These are phyloP conservation scores for Hemerocallis citrina DNA, from an alignment of 106 monocot species.

Conservation along the genomic window DNA sequence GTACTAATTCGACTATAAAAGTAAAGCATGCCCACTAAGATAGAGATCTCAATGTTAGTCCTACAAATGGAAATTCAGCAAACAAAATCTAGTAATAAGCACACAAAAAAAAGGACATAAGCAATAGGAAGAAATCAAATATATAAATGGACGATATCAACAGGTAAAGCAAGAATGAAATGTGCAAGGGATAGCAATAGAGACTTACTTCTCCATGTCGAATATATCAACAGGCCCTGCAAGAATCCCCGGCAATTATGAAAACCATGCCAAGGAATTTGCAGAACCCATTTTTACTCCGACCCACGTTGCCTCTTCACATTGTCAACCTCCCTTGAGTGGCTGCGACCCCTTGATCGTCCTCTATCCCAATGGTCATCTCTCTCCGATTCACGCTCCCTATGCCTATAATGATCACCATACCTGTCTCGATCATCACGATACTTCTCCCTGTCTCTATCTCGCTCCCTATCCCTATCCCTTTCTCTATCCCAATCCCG, in stretches of 20 bases:
- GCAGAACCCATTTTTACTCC: slow-evolving; percentile 17
- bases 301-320: slow-evolving; percentile 62
- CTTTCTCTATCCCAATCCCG: slow-evolving; percentile 42
- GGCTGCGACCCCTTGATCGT: slow-evolving; percentile 47
- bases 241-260: slow-evolving; percentile 14
- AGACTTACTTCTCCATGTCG: slow-evolving; percentile 14
- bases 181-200: slow-evolving; percentile 4
- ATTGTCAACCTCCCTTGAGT: slow-evolving; percentile 70
- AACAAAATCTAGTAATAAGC: neutral
- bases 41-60: neutral
- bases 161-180: neutral
- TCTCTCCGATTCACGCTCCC: slow-evolving; percentile 41
- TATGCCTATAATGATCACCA: slow-evolving; percentile 49
- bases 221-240: slow-evolving; percentile 9
- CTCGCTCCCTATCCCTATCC: slow-evolving; percentile 26
- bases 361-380: slow-evolving; percentile 75
- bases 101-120: too few species aligned
- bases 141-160: neutral
- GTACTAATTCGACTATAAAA: neutral
- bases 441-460: slow-evolving; percentile 42
- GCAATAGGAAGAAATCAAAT: neutral
- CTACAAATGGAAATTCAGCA: neutral
- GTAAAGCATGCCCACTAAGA: neutral
- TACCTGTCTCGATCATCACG: slow-evolving; percentile 68
- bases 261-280: slow-evolving; percentile 5